These are phyloP conservation scores for Cladosporium colombiae DNA, from an alignment of 2,329 filamentous ascomycete genomes.

Conservation along the genomic window DNA sequence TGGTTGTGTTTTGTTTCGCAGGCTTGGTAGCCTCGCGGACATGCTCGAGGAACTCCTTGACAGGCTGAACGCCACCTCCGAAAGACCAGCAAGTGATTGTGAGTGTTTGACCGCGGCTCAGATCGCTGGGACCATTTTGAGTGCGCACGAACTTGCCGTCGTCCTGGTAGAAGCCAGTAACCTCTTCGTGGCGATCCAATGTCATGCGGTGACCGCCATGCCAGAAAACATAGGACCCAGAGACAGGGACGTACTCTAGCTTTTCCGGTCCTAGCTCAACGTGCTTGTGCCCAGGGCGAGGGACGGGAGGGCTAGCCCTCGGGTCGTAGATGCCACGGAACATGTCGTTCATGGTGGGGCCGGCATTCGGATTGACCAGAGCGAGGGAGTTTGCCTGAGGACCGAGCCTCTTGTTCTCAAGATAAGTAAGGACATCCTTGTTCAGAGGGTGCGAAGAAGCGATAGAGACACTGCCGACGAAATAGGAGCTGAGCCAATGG, in stretches of 20 bases:
- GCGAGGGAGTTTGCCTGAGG: slow-evolving; percentile 10
- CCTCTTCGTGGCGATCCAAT: background rate
- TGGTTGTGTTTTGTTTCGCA: slow-evolving; percentile 26
- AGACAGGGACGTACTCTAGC: slow-evolving; percentile 32
- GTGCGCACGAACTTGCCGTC: slow-evolving; percentile 18
- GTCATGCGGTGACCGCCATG: slow-evolving; percentile 16
- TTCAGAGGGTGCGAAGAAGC: slow-evolving; percentile 11
- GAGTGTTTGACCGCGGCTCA: slow-evolving; percentile 13
- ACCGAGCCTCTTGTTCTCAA: slow-evolving; percentile 4
- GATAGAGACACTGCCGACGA: slow-evolving; percentile 12
- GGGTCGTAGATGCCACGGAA: background rate
- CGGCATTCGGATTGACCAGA: slow-evolving; percentile 4
- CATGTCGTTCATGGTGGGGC: background rate
- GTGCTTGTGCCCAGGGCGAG: background rate
- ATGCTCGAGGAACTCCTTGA: slow-evolving; percentile 46
- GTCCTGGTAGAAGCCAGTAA: slow-evolving; percentile 12
- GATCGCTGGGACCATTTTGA: background rate
- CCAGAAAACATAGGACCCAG: slow-evolving; percentile 26
- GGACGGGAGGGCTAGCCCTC: background rate
- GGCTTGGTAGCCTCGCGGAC: slow-evolving; percentile 45
- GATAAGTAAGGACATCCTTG: slow-evolving; percentile 8
- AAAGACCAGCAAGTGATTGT: slow-evolving; percentile 27
- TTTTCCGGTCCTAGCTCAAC: slow-evolving; percentile 12
- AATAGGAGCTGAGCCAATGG: background rate
- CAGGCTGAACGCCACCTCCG: slow-evolving; percentile 34